A percentile compares a stretch with the other conserved stretches of the same genome.
These are phyloP conservation scores for Lyophyllum atratum DNA, from an alignment of 768 basidiomycete genomes.

Conservation along the genomic window DNA sequence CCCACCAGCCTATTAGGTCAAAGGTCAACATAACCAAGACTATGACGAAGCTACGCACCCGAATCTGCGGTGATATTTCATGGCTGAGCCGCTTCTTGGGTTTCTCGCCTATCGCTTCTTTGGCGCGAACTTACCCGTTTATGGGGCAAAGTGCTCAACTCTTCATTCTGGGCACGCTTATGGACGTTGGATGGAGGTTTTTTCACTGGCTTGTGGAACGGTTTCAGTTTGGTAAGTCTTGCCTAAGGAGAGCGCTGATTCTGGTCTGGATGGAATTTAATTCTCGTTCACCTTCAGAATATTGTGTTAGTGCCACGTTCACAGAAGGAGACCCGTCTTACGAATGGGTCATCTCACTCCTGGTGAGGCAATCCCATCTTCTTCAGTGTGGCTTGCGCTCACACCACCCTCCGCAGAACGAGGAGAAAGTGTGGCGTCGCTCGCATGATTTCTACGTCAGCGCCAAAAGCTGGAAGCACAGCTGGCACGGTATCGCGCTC, in stretches of 20 bases:
- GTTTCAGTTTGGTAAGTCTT: conserved; percentile 37
- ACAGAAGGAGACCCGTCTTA: conserved; percentile 48
- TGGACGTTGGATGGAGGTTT: conserved; percentile 42
- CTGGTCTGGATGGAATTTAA: background rate
- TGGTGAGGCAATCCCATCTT: conserved; percentile 30
- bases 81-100: conserved; percentile 34
- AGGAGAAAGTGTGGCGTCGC: conserved; percentile 45
- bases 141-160: conserved; percentile 29
- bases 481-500: conserved; percentile 37
- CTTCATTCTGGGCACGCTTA: conserved; percentile 33
- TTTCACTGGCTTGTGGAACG: conserved; percentile 40
- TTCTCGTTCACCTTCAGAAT: conserved; percentile 29
- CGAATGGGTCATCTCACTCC: conserved; percentile 48
- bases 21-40: no score
- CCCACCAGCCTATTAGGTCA: no score
- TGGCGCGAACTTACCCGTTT: conserved; percentile 25
- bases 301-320: conserved; percentile 46
- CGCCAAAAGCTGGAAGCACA: conserved; percentile 38
- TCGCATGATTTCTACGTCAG: conserved; percentile 42
- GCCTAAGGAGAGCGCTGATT: background rate
- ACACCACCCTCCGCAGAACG: conserved; percentile 29
- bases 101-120: conserved; percentile 35
- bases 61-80: no score
- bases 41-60: no score
- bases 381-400: background rate